Evolutionary conservation across 495 filamentous ascomycete species (phyloP), one percentile per base, ranked within the genome.

Genomic region (Aspergillus sclerotioniger): DNA sequence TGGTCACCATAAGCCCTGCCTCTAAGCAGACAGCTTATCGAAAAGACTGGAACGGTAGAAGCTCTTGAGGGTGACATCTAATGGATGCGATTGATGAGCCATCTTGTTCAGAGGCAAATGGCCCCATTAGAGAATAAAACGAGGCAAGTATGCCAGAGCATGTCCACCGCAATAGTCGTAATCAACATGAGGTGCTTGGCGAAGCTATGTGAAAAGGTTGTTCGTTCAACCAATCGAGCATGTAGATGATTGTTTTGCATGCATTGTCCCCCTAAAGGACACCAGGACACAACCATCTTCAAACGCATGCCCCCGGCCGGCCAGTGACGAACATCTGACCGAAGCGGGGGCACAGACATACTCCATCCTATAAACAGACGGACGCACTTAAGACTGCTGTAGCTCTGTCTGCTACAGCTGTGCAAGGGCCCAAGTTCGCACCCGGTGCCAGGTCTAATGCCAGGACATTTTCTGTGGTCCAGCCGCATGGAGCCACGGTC

Each of bases 381-480:
- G 25, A 25, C 25, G 10, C 35, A 29, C 29, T 25, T 25, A 44
- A 56, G 54, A 56, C 31, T 49, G 32, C 54, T 39, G 16, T 35
- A 56, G 6, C 43, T 33, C 35, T 45, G 48, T 19, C 25, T 54
- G 20, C 53, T 12, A 46, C 7, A 10, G 39, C 20, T 13, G 13
- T 32, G 39, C 37, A 17, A 3, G 19, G 25, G 53, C 39, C 35
- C 16, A 13, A 6, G 48, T 51, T 32, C 37, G 29, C 56, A 44
- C 45, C 37, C 25, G 37, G 37, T 45, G 8, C 41, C 21, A 46
- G 25, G 9, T 20, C 31, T 12, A 17, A 15, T 45, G 13, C 16
- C 44, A 54, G 43, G 31, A 37, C 31, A 54, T 43, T 39, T 54
- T 43, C 44, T 58, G 48, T 58, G 37, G 48, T 41, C 48, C 46